These are phyloP conservation scores for Nakaseomyces delphensis DNA, from an alignment of 1,139 yeast genomes.

Conservation along the genomic window DNA sequence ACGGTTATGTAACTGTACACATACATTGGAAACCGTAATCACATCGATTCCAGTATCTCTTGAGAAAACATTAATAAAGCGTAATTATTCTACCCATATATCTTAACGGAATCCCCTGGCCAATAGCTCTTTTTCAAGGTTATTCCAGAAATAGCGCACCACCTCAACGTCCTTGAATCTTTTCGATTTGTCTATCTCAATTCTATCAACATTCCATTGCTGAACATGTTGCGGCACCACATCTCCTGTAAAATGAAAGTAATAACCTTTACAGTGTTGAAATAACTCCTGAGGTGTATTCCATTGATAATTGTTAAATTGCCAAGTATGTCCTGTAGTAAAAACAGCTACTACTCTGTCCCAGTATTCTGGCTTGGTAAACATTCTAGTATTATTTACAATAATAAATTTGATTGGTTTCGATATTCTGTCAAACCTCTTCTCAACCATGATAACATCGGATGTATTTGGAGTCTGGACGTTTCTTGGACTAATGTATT, in stretches of 20 bases:
- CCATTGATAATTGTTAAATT: constrained; percentile 80
- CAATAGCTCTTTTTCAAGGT: constrained; percentile 52
- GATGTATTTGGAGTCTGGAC: constrained; percentile 14
- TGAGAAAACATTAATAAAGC: background rate
- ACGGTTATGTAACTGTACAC: too few species aligned
- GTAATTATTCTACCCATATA: background rate
- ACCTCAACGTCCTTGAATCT: constrained; percentile 87
- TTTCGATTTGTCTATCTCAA: constrained; percentile 70
- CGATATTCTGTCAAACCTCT: constrained; percentile 28
- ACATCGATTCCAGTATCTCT: background rate
- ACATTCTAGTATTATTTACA: constrained; percentile 80
- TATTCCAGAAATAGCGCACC: constrained; percentile 76
- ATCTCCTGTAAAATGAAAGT: constrained; percentile 69
- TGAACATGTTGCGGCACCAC: constrained; percentile 63
- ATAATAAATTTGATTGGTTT: constrained; percentile 37
- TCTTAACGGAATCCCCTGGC: constrained; percentile 36
- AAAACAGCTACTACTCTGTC: constrained; percentile 89
- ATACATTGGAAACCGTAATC: background rate
- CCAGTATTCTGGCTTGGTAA: constrained; percentile 96
- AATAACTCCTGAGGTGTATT: constrained; percentile 71
- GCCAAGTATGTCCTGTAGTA: constrained; percentile 98
- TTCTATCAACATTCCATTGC: constrained; percentile 81
- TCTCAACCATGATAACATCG: constrained; percentile 28
- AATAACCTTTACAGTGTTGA: constrained; percentile 78
- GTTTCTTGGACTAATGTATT: constrained; percentile 50